A percentile compares a stretch with the other conserved stretches of the same genome.
Conservation (phyloP, 306 rosid genomes). For the Vigna trinervia region DNA sequence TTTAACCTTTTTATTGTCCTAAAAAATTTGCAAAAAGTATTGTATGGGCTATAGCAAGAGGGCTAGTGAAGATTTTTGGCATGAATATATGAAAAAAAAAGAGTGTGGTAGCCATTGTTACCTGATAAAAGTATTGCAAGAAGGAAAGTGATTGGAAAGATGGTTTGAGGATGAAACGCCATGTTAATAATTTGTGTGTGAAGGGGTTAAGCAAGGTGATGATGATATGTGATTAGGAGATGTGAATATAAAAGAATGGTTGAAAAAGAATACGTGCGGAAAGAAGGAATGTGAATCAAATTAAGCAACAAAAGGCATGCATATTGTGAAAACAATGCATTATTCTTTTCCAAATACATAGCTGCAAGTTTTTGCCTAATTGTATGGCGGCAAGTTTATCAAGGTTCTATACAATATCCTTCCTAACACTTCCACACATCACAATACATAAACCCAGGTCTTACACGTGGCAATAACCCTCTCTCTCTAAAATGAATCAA, state of each 20-base stretch:
- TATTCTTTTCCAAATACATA: constrained; percentile 70
- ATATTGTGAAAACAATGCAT: constrained; percentile 30
- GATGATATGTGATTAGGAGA: constrained; percentile 26
- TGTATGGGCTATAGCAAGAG: too few species aligned
- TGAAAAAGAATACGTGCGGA: constrained; percentile 65
- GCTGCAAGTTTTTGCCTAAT: constrained; percentile 55
- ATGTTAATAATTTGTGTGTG: constrained; percentile 8
- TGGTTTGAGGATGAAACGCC: constrained; percentile 51
- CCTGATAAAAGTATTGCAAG: constrained; percentile 64
- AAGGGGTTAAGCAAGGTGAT: constrained; percentile 1
- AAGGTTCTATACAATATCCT: neutral
- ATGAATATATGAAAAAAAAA: neutral
- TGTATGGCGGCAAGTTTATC: constrained; percentile 1
- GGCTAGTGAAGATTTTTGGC: neutral
- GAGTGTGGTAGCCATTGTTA: constrained; percentile 27
- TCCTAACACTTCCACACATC: neutral
- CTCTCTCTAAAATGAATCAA: too few species aligned
- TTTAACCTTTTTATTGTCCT: too few species aligned
- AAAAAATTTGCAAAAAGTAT: too few species aligned
- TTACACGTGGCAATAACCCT: neutral
- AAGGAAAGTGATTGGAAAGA: constrained; percentile 46
- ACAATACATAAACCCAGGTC: neutral
- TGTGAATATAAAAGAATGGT: constrained; percentile 45
- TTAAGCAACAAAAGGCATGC: constrained; percentile 47
- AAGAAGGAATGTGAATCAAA: constrained; percentile 47